These are phyloP conservation scores for Rhododendron henanense DNA, from an alignment of 148 eudicot genomes.

Conservation along the genomic window DNA sequence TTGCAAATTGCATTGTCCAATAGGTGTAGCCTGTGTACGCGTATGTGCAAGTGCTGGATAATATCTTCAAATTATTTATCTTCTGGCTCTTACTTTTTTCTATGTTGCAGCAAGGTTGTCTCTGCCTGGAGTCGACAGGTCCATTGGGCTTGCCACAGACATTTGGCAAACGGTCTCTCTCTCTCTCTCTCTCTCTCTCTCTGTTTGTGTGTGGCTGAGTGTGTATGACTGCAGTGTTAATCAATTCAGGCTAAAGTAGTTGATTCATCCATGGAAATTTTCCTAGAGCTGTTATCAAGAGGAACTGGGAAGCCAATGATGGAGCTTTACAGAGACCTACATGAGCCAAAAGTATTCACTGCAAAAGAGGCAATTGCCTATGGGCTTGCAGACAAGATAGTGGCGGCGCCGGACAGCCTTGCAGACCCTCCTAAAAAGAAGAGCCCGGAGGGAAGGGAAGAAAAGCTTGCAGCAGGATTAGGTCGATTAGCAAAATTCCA, in stretches of 20 bases:
- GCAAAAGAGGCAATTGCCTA: slow-evolving; percentile 80
- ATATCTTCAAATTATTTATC: background rate
- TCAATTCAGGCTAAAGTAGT: slow-evolving; percentile 65
- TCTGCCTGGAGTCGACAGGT: slow-evolving; percentile 59
- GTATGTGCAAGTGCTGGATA: background rate
- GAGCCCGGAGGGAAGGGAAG: slow-evolving; percentile 55
- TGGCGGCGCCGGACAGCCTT: slow-evolving; percentile 25
- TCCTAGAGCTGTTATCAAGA: slow-evolving; percentile 67
- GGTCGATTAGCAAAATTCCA: background rate
- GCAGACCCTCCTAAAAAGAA: background rate
- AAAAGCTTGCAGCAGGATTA: slow-evolving; percentile 6
- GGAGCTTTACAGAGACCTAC: slow-evolving; percentile 65
- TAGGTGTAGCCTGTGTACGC: background rate
- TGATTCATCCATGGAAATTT: slow-evolving; percentile 61
- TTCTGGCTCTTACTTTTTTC: background rate
- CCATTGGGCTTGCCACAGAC: slow-evolving; percentile 70
- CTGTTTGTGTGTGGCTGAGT: background rate
- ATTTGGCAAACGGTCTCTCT: slow-evolving; percentile 77
- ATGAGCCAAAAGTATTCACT: slow-evolving; percentile 54
- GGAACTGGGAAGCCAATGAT: slow-evolving; percentile 84
- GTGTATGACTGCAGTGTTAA: background rate
- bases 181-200: slow-evolving; percentile 19
- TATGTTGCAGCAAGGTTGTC: slow-evolving; percentile 66
- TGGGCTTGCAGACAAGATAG: slow-evolving; percentile 81
- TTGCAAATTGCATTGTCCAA: background rate